Evolutionary conservation across 2,329 filamentous ascomycete species (phyloP), one percentile per base, ranked within the genome.

Genomic region (Trichoderma koningii): DNA sequence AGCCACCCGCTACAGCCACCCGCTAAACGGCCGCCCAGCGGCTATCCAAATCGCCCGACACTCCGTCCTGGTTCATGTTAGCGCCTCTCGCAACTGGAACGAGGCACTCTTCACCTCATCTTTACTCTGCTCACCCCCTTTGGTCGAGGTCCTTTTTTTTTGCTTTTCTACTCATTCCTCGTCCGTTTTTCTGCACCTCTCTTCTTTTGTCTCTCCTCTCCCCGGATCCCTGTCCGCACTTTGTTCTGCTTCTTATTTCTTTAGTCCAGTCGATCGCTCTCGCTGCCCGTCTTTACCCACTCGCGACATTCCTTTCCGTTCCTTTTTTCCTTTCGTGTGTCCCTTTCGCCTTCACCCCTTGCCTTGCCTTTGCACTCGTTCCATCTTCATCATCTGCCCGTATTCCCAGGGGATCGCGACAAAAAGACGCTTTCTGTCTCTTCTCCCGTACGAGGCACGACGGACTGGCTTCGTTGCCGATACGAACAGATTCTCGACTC

Each of bases 231-330:
- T 63, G 59, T 12, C 38, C 19, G 50, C 50, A 63, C 59, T 53
- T 45, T 45, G 48, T 62, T 38, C 41, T 55, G 48, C 44, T 47
- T 63, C 59, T 63, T 63, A 63, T 63, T 63, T 63, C 59, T 63
- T 26, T 63, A 63, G 59, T 38, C 50, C 59, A 63, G 59, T 45
- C 59, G 59, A 63, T 63, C 59, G 59, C 59, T 63, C 41, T 55
- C 59, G 21, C 50, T 51, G 34, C 34, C 34, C 48, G 53, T 45
- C 41, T 47, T 55, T 63, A 63, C 26, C 59, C 59, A 63, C 59
- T 38, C 42, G 26, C 41, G n/a, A 53, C 50, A 44, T 45, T 63
- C 50, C 59, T 45, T 55, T 62, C 21, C 28, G 7, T 48, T 44
- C 44, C 21, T 21, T 48, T 57, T 51, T 51, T 17, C 10, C 17